A percentile compares a stretch with the other conserved stretches of the same genome.
These are phyloP conservation scores for Colletotrichum abscissum DNA, from an alignment of 2,329 filamentous ascomycete genomes.

Conservation along the genomic window DNA sequence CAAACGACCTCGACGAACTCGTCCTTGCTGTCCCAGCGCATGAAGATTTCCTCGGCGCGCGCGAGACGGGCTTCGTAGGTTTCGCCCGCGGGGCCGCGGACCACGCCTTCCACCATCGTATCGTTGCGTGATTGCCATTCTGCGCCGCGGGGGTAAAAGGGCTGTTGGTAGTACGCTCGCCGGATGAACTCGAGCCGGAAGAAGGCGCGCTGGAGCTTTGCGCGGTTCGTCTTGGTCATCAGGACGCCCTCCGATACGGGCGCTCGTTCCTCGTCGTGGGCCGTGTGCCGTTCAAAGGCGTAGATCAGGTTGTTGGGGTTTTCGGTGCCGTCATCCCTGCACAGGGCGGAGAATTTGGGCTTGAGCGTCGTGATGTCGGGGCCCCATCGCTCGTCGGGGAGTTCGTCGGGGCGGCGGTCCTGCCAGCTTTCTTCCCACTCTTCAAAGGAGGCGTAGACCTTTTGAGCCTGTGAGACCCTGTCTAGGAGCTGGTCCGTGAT, in stretches of 20 bases:
- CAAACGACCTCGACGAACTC: constrained; percentile 19
- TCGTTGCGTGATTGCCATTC: background rate
- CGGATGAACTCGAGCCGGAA: constrained; percentile 30
- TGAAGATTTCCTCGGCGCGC: background rate
- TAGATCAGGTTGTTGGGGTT: background rate
- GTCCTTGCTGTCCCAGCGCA: background rate
- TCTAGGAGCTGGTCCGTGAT: constrained; percentile 4
- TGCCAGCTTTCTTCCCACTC: constrained; percentile 19
- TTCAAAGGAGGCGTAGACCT: background rate
- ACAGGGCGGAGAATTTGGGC: background rate
- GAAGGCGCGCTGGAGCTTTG: constrained; percentile 22
- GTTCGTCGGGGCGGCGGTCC: background rate
- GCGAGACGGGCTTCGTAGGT: background rate
- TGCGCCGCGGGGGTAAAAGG: constrained; percentile 7
- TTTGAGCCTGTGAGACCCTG: background rate
- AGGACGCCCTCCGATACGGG: background rate
- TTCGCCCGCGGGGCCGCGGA: background rate
- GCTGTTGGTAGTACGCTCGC: constrained; percentile 5
- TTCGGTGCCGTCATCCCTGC: constrained; percentile 9
- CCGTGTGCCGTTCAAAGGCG: background rate
- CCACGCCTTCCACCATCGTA: background rate
- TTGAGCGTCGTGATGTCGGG: background rate
- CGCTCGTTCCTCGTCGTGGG: background rate
- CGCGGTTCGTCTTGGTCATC: background rate
- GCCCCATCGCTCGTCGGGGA: background rate